Base-by-base conservation (phyloP, 495 filamentous ascomycete species). In the Penicillium mononematosum region DNA sequence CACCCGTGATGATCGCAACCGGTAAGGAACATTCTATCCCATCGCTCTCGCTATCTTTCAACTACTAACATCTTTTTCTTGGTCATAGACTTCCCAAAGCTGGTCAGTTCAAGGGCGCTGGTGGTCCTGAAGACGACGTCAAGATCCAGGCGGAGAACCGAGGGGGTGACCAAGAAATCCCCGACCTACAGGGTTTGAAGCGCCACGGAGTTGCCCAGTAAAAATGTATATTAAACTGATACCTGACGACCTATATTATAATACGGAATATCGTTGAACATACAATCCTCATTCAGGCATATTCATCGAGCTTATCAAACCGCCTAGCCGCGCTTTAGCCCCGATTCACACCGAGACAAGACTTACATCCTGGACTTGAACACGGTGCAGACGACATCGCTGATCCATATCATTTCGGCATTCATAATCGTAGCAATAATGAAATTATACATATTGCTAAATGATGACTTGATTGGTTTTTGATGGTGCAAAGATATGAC, bases 41-140 rank as follows among this genome's bases (percentile, higher is more conserved):
- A 29, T 29, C 27, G 8, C 7, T 9, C 27, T 11, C 8, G 11
- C 27, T 29, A 25, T 25, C 32, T 38, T 24, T 20, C 14, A 56
- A 3, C 31, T 43, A 5, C 52, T 56, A 45, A 64, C 31, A 36
- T 31, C 19, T 42, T 44, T 27, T 31, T 56, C 51, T 51, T 44
- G n/a, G 10, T 27, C n/a, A 5, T 36, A 77, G 71, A 68, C 62
- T 74, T 22, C 74, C 75, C 19, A 74, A 76, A 39, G 79, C 79
- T 11, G 56, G 67, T 17, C 71, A 82, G 27, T 85, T 76, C 63
- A 75, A 80, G 32, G 82, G 82, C 20, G 6, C 52, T 0, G 81
- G 80, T 19, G 80, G 79, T 11, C 80, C 80, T 1, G 81, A 82
- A 58, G 77, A 79, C 48, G 80, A 82, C 49, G 63, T 69, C 34